Evolutionary conservation across 345 rosid species (phyloP), one percentile per base, ranked within the genome.

Genomic region (Kernera saxatilis): DNA sequence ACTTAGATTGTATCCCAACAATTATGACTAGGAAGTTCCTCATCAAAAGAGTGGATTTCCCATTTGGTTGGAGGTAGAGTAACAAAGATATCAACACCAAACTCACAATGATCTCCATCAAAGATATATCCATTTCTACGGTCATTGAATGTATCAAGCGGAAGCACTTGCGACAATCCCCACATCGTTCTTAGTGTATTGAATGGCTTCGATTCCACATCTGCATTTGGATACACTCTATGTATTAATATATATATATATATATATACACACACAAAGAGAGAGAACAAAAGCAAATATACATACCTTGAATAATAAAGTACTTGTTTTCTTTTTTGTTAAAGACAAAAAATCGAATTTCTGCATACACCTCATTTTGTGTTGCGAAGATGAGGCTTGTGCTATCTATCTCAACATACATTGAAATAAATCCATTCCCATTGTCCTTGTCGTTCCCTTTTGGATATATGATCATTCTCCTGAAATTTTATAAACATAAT

Each of bases 81-180:
- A 44, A 44, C 53, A 62, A 26, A 4, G 40, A 44, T 12, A 43
- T 62, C 67, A 29, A 44, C 55, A 46, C 56, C 69, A 64, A 64
- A 64, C 56, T 64, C 56, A 14, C 69, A 64, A 3, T 46, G 56
- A 32, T 22, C 58, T 35, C 58, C 58, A 21, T 50, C 70, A 22
- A 49, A 65, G 15, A 35, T 3, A 1, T 65, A 65, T 22, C 70
- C 58, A 1, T 49, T 64, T 33, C 49, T 14, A n/a, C 0, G 25
- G 33, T 49, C 22, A 5, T 3, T 65, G 58, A 65, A 65, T n/a
- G 35, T 49, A 49, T 22, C 48, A 65, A 49, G 46, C 10, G 36
- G 0, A 23, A 66, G 36, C 36, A 51, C 59, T 66, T 17, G 12
- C 0, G 48, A 0, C 1, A 50, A 1, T 25, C 70, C 36, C 48